Percentiles rank a stretch among this genome's conserved stretches.
phyloP scores from a whole-genome alignment of 2,329 filamentous ascomycete genomes.

The Aspergillus novoparasiticus region DNA sequence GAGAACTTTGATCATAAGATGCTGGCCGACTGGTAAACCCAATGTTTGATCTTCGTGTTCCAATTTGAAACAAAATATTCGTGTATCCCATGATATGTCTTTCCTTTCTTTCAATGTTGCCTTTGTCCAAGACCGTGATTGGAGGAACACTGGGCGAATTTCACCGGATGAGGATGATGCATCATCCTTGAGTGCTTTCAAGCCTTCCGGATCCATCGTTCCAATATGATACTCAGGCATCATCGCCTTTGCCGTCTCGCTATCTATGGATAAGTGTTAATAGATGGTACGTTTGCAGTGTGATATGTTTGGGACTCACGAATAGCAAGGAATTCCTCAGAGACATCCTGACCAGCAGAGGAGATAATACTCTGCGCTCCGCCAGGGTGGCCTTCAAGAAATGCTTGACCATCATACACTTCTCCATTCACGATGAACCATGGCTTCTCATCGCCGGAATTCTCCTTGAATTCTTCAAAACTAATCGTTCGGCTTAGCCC shows the following conservation, averaged over 20 bases:
- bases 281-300: constrained; percentile 22
- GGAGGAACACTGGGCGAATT: constrained; percentile 67
- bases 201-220: constrained; percentile 65
- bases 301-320: constrained; percentile 60
- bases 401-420: constrained; percentile 83
- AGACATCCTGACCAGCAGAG: constrained; percentile 78
- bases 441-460: constrained; percentile 65
- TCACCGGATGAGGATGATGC: constrained; percentile 45
- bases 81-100: constrained; percentile 74
- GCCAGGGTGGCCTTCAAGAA: constrained; percentile 80
- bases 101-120: constrained; percentile 69
- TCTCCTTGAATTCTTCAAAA: constrained; percentile 70
- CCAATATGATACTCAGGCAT: constrained; percentile 86
- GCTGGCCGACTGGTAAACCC: constrained; percentile 81
- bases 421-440: constrained; percentile 91
- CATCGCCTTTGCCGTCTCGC: constrained; percentile 89
- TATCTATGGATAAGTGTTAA: constrained; percentile 61
- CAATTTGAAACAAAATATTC: constrained; percentile 78
- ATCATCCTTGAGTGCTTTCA: constrained; percentile 55
- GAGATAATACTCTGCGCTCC: constrained; percentile 82
- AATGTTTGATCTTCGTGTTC: constrained; percentile 70
- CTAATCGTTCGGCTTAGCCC: constrained; percentile 65
- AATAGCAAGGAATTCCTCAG: constrained; percentile 89
- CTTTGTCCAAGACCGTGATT: constrained; percentile 72
- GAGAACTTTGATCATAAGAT: constrained; percentile 79